Conservation (phyloP, 1,284 basidiomycete species). For the Lentinula novae-zelandiae region DNA sequence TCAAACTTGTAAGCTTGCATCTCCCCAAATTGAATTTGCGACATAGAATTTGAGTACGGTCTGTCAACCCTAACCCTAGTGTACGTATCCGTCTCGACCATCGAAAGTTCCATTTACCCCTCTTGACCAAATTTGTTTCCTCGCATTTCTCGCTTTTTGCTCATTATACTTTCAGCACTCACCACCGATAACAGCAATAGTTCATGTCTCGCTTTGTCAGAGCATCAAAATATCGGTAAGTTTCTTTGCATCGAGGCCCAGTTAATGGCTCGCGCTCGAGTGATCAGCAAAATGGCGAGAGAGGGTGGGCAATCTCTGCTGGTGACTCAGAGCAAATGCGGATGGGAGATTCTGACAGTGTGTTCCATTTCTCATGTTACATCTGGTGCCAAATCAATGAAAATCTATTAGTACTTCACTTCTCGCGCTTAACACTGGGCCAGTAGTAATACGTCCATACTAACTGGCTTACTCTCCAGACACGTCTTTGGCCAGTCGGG, state of each 20-base stretch:
- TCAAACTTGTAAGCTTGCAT: not conserved
- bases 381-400: not conserved
- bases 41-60: too few relatives aligned
- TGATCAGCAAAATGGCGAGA: constrained; percentile 12
- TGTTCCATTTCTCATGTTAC: not conserved
- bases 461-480: constrained; percentile 33
- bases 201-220: constrained; percentile 72
- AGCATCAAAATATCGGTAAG: constrained; percentile 71
- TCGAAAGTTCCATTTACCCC: not conserved
- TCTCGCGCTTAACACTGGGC: constrained; percentile 5
- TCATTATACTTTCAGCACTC: not conserved
- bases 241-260: constrained; percentile 9
- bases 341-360: not conserved
- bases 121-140: not conserved
- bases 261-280: constrained; percentile 1
- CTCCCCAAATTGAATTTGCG: not conserved
- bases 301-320: constrained; percentile 13
- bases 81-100: not conserved
- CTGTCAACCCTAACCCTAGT: not conserved
- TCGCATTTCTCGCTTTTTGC: not conserved
- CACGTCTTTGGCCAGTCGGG: constrained; percentile 88
- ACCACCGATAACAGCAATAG: not conserved
- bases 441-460: constrained; percentile 5
- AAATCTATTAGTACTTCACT: not conserved
- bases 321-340: not conserved